These are phyloP conservation scores for Isabelozyma heimii DNA, from an alignment of 805 yeast species.

Conservation along the genomic window DNA sequence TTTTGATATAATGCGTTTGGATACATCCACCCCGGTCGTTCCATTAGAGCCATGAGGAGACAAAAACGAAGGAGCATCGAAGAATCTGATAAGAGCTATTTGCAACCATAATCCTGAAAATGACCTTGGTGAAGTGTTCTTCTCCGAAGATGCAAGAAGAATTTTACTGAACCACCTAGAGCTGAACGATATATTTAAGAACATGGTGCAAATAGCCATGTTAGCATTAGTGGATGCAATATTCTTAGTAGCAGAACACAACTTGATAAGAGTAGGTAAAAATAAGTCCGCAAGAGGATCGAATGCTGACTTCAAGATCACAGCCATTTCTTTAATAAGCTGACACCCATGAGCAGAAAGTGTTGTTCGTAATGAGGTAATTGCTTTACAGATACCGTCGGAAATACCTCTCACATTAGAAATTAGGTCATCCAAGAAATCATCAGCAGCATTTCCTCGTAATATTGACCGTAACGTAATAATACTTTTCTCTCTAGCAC, in stretches of 20 bases:
- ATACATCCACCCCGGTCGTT: slow-evolving; percentile 29
- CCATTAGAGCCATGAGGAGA: slow-evolving; percentile 20
- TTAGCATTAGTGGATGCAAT: slow-evolving; percentile 61
- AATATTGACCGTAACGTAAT: slow-evolving; percentile 55
- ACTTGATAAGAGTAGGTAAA: slow-evolving; percentile 46
- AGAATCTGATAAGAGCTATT: slow-evolving; percentile 54
- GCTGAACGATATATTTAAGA: slow-evolving; percentile 54
- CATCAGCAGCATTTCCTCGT: slow-evolving; percentile 51
- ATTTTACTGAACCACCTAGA: slow-evolving; percentile 51
- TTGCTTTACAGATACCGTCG: slow-evolving; percentile 65
- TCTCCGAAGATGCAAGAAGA: slow-evolving; percentile 56
- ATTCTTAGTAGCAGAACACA: slow-evolving; percentile 60
- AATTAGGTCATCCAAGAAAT: slow-evolving; percentile 39
- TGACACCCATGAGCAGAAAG: slow-evolving; percentile 74
- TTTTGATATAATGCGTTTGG: slow-evolving; percentile 52
- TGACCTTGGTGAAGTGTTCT: slow-evolving; percentile 67
- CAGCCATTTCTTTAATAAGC: slow-evolving; percentile 64
- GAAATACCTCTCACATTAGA: slow-evolving; percentile 19
- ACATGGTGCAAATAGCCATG: slow-evolving; percentile 52
- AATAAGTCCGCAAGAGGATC: slow-evolving; percentile 52
- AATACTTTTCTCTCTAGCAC: slow-evolving; percentile 60
- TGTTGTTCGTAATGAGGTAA: slow-evolving; percentile 79
- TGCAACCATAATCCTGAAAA: slow-evolving; percentile 72
- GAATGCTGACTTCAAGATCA: slow-evolving; percentile 34
- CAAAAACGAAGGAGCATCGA: slow-evolving; percentile 27